These are phyloP conservation scores for Hemileccinum rubropunctum DNA, from an alignment of 768 basidiomycete genomes.

Conservation along the genomic window DNA sequence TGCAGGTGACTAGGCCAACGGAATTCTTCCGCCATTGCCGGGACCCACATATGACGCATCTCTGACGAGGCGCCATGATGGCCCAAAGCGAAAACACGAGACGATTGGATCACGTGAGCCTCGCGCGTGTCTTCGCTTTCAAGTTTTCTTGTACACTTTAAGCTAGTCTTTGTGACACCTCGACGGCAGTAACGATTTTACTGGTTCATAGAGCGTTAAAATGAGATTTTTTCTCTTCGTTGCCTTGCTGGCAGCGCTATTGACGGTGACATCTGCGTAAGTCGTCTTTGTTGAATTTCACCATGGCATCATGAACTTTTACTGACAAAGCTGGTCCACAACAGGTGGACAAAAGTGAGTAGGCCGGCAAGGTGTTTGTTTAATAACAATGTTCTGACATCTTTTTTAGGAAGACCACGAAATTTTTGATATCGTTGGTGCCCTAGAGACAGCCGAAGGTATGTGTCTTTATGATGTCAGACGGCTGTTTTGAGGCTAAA, in stretches of 20 bases:
- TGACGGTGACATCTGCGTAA: slow-evolving; percentile 57
- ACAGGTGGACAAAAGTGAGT: slow-evolving; percentile 79
- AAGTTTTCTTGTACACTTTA: too few relatives aligned
- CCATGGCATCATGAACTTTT: too few relatives aligned
- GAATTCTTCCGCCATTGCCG: slow-evolving; percentile 86
- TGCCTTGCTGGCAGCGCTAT: slow-evolving; percentile 50
- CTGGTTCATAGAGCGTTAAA: too few relatives aligned
- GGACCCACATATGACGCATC: slow-evolving; percentile 79
- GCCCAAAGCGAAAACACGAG: neutral
- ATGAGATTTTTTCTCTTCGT: slow-evolving; percentile 55
- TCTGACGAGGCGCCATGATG: slow-evolving; percentile 55
- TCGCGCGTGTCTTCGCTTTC: neutral
- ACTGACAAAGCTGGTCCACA: slow-evolving; percentile 4
- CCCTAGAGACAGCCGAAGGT: slow-evolving; percentile 80
- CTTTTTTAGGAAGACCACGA: slow-evolving; percentile 81
- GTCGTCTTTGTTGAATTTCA: slow-evolving; percentile 26
- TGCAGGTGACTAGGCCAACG: slow-evolving; percentile 80
- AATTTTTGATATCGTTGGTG: slow-evolving; percentile 90
- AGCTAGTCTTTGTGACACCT: too few relatives aligned
- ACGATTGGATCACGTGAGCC: slow-evolving; percentile 11
- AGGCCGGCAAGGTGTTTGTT: slow-evolving; percentile 6
- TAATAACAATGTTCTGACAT: slow-evolving; percentile 4
- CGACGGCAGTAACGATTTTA: too few relatives aligned
- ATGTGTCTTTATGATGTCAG: slow-evolving; percentile 14
- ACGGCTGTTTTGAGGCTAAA: slow-evolving; percentile 2